phyloP scores from a whole-genome alignment of 768 basidiomycete genomes.

The Lentinula sp. region DNA sequence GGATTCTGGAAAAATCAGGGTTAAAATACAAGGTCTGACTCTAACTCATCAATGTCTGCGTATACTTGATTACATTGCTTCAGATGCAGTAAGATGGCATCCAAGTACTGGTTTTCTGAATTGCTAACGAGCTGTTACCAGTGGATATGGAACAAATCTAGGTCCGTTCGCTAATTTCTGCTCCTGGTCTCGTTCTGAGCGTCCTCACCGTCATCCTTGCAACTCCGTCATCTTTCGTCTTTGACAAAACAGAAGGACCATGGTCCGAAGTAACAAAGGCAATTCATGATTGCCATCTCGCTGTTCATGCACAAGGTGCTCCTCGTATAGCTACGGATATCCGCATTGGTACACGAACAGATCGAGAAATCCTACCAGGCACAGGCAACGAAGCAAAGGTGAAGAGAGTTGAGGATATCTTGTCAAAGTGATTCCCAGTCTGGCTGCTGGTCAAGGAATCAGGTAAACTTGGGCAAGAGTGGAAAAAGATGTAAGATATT shows the following conservation, averaged over 20 bases:
- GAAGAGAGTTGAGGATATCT: constrained; percentile 72
- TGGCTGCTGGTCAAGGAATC: not conserved
- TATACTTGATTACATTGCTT: not conserved
- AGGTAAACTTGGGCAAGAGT: no score
- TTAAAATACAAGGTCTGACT: constrained; percentile 70
- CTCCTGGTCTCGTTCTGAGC: not conserved
- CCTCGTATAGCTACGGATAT: constrained; percentile 87
- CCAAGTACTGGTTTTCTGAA: not conserved
- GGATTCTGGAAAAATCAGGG: constrained; percentile 77
- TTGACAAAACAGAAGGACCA: constrained; percentile 62
- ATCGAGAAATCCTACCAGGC: constrained; percentile 56
- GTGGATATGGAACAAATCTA: constrained; percentile 90
- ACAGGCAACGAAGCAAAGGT: constrained; percentile 79
- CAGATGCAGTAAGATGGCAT: constrained; percentile 62
- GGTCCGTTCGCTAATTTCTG: constrained; percentile 30
- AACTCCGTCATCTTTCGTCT: constrained; percentile 5
- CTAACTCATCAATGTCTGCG: not conserved
- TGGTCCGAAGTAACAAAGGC: constrained; percentile 81
- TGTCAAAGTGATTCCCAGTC: constrained; percentile 25
- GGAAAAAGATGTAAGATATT: not conserved
- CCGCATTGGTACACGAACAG: constrained; percentile 85
- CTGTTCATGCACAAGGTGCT: constrained; percentile 72
- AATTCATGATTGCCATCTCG: constrained; percentile 88
- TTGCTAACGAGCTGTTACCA: constrained; percentile 18
- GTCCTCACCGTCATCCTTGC: not conserved